These are phyloP conservation scores for Penicillium paradoxum DNA, from an alignment of 495 filamentous ascomycete genomes.

Conservation along the genomic window DNA sequence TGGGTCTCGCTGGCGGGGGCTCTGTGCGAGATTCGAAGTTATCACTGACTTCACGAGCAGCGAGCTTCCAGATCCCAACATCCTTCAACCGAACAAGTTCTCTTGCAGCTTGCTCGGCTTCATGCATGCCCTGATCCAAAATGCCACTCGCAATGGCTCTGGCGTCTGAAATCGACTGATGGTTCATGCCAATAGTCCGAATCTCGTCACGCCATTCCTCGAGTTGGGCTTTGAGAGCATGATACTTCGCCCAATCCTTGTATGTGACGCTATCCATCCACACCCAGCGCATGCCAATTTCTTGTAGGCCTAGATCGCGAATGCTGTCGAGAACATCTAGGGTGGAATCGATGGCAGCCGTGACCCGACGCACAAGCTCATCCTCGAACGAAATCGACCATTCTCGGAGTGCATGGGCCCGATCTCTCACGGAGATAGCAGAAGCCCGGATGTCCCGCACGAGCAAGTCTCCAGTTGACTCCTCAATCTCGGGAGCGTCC, in stretches of 20 bases:
- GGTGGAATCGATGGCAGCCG: constrained; percentile 71
- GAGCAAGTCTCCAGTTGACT: constrained; percentile 60
- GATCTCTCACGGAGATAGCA: constrained; percentile 71
- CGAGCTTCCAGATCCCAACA: constrained; percentile 80
- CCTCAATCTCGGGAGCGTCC: constrained; percentile 46
- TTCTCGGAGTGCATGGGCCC: constrained; percentile 71
- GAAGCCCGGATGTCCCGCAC: constrained; percentile 60
- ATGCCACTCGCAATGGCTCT: constrained; percentile 63
- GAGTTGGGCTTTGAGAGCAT: constrained; percentile 75
- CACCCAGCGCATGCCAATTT: constrained; percentile 96
- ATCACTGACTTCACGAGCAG: constrained; percentile 65
- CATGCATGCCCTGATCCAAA: constrained; percentile 69
- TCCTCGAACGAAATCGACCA: constrained; percentile 73
- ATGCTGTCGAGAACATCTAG: constrained; percentile 79
- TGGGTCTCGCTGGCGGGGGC: constrained; percentile 40
- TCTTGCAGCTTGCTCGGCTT: constrained; percentile 74
- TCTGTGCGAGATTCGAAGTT: constrained; percentile 62
- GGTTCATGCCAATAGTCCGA: constrained; percentile 61
- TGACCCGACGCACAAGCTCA: constrained; percentile 63
- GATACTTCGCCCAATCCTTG: constrained; percentile 92
- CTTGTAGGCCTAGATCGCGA: constrained; percentile 82
- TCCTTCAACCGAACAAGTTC: constrained; percentile 82
- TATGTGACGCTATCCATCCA: constrained; percentile 95
- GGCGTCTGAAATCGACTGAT: constrained; percentile 67
- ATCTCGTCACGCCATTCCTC: constrained; percentile 83